These are phyloP conservation scores for Glomus cerebriforme DNA, from an alignment of 192 early-diverging fungal genomes.

Conservation along the genomic window DNA sequence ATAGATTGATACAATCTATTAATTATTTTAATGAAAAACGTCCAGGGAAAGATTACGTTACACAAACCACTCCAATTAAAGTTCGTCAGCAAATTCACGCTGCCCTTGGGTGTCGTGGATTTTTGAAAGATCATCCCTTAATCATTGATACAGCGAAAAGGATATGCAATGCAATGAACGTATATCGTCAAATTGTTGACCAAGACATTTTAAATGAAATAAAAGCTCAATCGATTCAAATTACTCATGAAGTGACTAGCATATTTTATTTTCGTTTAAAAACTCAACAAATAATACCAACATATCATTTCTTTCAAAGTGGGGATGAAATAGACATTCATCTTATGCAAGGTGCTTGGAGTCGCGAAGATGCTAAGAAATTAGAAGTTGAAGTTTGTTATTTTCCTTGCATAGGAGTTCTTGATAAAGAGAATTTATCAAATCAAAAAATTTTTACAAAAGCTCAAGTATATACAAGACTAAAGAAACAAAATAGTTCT, in stretches of 20 bases:
- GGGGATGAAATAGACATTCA: neutral
- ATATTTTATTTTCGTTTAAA: neutral
- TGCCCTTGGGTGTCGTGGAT: neutral
- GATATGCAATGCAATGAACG: neutral
- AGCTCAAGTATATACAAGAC: neutral
- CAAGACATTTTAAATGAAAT: neutral
- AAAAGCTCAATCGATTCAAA: neutral
- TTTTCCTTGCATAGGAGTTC: neutral
- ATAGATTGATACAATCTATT: neutral
- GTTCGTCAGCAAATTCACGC: constrained; percentile 23
- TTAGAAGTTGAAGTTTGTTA: constrained; percentile 19
- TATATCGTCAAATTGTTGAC: neutral
- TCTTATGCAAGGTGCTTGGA: constrained; percentile 1
- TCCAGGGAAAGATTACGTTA: constrained; percentile 1
- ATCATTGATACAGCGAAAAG: neutral
- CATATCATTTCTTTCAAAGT: neutral
- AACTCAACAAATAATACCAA: neutral
- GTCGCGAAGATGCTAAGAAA: neutral
- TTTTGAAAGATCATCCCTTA: constrained; percentile 10
- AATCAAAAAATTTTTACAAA: neutral
- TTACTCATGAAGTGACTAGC: neutral
- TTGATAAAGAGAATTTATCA: neutral
- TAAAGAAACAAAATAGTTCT: no score
- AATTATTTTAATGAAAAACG: neutral
- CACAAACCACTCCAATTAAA: neutral